Evolutionary conservation across 257 asterid genomes (phyloP).

Genomic region (Nicotiana tomentosiformis): DNA sequence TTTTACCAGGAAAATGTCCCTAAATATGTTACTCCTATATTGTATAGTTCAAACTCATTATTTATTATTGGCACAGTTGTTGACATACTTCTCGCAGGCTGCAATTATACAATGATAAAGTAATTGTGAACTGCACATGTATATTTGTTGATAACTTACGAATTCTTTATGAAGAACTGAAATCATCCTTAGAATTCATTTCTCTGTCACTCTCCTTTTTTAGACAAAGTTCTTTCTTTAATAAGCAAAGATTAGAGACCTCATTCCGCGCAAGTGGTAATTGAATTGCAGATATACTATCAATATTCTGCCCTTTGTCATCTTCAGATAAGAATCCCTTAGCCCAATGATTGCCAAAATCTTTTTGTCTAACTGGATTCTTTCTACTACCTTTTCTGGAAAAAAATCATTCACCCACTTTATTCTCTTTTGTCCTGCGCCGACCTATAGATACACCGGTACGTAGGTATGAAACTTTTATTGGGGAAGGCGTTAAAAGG

Average conservation of each 20-base stretch:
- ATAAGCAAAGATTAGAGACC: background rate
- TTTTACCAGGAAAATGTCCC: background rate
- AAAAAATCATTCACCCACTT: slow-evolving; percentile 16
- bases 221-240: background rate
- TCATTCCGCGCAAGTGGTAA: background rate
- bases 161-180: background rate
- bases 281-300: background rate
- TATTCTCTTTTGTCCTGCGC: slow-evolving; percentile 10
- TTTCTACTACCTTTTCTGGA: background rate
- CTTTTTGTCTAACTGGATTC: slow-evolving; percentile 16
- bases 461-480: no score
- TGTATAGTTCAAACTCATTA: background rate
- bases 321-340: slow-evolving; percentile 4
- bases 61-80: no score
- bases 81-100: background rate
- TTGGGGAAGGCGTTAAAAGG: no score
- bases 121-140: background rate
- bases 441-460: no score
- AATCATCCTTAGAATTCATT: background rate
- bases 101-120: background rate
- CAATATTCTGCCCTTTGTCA: background rate
- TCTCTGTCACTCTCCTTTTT: background rate
- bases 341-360: slow-evolving; percentile 5
- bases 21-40: background rate
- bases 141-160: background rate